A percentile compares a stretch with the other conserved stretches of the same genome.
Evolutionary conservation across 2,329 filamentous ascomycete genomes (phyloP).

Genomic region (Ophiosphaerella korrae): DNA sequence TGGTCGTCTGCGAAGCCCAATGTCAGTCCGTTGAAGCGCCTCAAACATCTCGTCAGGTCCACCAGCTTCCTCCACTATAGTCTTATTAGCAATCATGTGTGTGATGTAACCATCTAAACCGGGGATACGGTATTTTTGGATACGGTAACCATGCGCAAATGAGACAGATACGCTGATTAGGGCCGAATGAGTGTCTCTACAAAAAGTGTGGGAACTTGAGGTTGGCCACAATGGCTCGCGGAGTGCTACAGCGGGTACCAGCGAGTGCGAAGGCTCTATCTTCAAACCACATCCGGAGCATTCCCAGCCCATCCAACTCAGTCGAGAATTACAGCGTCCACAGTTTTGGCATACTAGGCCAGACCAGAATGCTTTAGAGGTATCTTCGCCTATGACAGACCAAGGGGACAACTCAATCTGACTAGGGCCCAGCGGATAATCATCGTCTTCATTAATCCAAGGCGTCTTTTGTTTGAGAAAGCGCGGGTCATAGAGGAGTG

Average conservation of each 20-base stretch:
- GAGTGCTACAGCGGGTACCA: slow-evolving; percentile 34
- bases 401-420: slow-evolving; percentile 37
- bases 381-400: slow-evolving; percentile 52
- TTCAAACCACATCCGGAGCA: slow-evolving; percentile 62
- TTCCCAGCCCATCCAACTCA: slow-evolving; percentile 66
- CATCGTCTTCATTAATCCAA: slow-evolving; percentile 48
- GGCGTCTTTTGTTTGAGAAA: slow-evolving; percentile 63
- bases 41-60: slow-evolving; percentile 68
- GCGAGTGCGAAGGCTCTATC: slow-evolving; percentile 39
- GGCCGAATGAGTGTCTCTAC: slow-evolving; percentile 34
- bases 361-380: slow-evolving; percentile 59
- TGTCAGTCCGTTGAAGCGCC: slow-evolving; percentile 49
- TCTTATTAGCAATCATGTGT: slow-evolving; percentile 62
- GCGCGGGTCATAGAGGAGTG: slow-evolving; percentile 58
- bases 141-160: slow-evolving; percentile 50
- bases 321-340: slow-evolving; percentile 64
- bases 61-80: slow-evolving; percentile 55
- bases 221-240: slow-evolving; percentile 46
- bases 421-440: slow-evolving; percentile 41
- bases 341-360: slow-evolving; percentile 72
- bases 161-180: slow-evolving; percentile 40
- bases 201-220: slow-evolving; percentile 38
- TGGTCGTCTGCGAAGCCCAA: slow-evolving; percentile 35
- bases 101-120: slow-evolving; percentile 54
- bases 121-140: slow-evolving; percentile 55